phyloP scores from a whole-genome alignment of 2,329 filamentous ascomycete genomes.

The Intubia oerlemansii region DNA sequence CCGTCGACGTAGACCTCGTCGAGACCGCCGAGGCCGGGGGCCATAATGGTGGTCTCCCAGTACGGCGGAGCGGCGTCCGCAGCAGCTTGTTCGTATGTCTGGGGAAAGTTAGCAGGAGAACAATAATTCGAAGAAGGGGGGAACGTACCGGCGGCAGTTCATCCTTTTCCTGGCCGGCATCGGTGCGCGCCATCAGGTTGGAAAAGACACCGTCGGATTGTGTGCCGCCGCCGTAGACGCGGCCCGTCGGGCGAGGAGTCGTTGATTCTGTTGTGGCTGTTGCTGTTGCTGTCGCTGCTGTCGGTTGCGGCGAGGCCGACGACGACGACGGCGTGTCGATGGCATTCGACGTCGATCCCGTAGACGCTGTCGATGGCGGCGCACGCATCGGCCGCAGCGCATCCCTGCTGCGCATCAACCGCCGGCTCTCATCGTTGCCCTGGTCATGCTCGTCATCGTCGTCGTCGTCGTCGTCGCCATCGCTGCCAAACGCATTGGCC shows the following conservation, averaged over 20 bases:
- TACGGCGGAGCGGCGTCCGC: constrained; percentile 92
- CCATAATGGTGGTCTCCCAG: constrained; percentile 97
- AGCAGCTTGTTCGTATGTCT: constrained; percentile 97
- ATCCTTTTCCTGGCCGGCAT: constrained; percentile 57
- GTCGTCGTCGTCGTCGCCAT: constrained; percentile 72
- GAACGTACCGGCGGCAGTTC: constrained; percentile 75
- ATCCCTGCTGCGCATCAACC: constrained; percentile 51
- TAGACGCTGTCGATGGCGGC: no score
- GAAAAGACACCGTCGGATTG: constrained; percentile 91
- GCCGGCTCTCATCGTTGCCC: constrained; percentile 74
- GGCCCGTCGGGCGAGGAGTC: no score
- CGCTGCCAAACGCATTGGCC: constrained; percentile 78
- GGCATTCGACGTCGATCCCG: no score
- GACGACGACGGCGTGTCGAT: constrained; percentile 9
- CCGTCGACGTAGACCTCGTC: constrained; percentile 97
- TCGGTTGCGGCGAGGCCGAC: not conserved
- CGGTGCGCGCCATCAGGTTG: constrained; percentile 80
- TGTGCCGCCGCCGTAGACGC: constrained; percentile 53
- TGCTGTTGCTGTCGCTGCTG: not conserved
- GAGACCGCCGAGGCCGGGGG: constrained; percentile 68
- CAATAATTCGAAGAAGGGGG: constrained; percentile 1
- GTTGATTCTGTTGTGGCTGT: not conserved
- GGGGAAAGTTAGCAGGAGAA: not conserved
- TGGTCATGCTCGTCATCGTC: constrained; percentile 53
- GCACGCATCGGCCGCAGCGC: constrained; percentile 4